Evolutionary conservation across 805 yeast genomes (phyloP), one percentile per base, ranked within the genome.

Genomic region (Wickerhamomyces chaumierensis): DNA sequence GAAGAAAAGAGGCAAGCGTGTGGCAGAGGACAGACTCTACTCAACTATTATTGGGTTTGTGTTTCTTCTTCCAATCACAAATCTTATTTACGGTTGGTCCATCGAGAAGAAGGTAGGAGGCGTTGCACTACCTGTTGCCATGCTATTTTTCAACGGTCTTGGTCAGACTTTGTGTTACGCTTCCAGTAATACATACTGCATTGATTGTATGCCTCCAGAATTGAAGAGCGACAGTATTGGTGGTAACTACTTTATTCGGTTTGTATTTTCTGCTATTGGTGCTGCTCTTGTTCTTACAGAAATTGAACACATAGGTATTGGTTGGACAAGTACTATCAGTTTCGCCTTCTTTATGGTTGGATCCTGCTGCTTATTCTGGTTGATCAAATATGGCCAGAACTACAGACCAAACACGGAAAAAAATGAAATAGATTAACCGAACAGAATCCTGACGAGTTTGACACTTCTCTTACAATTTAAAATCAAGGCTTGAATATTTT

Each of bases 141-240:
- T 63, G 41, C 55, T 74, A 65, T 72, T 72, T 43, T 19, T 65
- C 17, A 58, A 62, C 35, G 80, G 75, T 0, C 40, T 71, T 35
- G 70, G 69, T 0, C 80, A 75, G 48, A 70, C 78, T 0, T 55
- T 66, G 19, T 52, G 65, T 9, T 75, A 71, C 47, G 77, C 80
- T 1, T 63, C 71, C 15, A 48, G 70, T 31, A 75, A 75, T 46
- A 66, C 79, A 3, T 75, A 75, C 48, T 72, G 78, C 55, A 72
- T 73, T 19, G 81, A 75, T 46, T 66, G 73, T 5, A 61, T 72
- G 66, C 33, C 33, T 6, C 78, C 78, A 1, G 62, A 68, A 25
- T 49, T 74, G 34, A 64, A 62, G 27, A 75, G 78, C 17, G 79
- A 69, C 48, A 78, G 75, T 2, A 68, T 75, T 33, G 76, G 71